Evolutionary conservation across 2,329 filamentous ascomycete species (phyloP).

Genomic region (Clarireedia paspali): DNA sequence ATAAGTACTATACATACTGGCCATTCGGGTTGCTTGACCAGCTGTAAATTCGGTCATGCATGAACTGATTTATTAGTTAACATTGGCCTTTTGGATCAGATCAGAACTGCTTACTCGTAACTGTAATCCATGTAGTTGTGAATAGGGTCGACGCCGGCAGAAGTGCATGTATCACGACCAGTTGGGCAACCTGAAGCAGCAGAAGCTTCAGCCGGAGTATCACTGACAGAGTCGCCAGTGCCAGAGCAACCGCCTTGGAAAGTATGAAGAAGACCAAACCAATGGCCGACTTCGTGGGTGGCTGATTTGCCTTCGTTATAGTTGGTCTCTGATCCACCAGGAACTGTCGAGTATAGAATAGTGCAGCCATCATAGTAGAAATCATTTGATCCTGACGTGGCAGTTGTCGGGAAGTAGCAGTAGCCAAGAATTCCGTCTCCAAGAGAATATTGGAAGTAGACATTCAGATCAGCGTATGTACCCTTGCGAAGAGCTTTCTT

Average conservation of each 20-base stretch:
- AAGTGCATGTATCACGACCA: conserved; percentile 32
- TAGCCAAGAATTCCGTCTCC: conserved; percentile 1
- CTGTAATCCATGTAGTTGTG: conserved; percentile 33
- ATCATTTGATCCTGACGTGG: conserved; percentile 5
- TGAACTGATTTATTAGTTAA: background rate
- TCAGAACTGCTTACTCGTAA: conserved; percentile 25
- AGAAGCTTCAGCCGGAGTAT: conserved; percentile 34
- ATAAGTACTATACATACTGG: background rate
- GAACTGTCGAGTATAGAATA: conserved; percentile 32
- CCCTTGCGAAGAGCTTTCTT: conserved; percentile 38
- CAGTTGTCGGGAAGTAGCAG: background rate
- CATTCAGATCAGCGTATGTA: conserved; percentile 27
- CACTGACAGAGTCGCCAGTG: conserved; percentile 32
- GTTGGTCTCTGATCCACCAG: conserved; percentile 30
- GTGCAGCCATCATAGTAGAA: conserved; percentile 34
- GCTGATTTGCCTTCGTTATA: conserved; percentile 34
- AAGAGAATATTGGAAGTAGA: conserved; percentile 26
- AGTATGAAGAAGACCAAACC: conserved; percentile 41
- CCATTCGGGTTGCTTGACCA: background rate
- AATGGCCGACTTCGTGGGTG: conserved; percentile 41
- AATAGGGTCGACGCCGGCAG: conserved; percentile 25
- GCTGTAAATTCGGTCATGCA: background rate
- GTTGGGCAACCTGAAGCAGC: conserved; percentile 31
- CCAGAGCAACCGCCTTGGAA: conserved; percentile 37
- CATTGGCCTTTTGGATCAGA: too few relatives aligned